Conservation (phyloP, 345 rosid species). For the Eucalyptus pauciflora region DNA sequence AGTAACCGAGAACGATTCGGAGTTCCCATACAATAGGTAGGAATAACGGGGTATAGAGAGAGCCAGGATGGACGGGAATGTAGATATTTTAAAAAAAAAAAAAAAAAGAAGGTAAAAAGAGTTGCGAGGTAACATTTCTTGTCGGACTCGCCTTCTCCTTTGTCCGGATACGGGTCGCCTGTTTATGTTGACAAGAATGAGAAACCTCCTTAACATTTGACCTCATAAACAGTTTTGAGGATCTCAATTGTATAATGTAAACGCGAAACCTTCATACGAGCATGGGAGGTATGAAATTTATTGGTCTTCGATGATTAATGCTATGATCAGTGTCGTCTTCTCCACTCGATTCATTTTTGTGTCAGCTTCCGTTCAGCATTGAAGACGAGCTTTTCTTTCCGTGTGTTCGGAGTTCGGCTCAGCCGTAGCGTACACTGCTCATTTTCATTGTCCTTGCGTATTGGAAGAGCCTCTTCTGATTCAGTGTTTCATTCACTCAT, state of each 20-base stretch:
- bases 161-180: neutral
- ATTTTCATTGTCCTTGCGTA: neutral
- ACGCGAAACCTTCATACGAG: neutral
- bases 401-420: neutral
- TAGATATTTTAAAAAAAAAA: neutral
- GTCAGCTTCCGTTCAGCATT: neutral
- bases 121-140: neutral
- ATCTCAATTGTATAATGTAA: neutral
- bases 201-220: neutral
- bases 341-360: neutral
- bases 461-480: neutral
- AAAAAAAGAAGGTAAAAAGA: neutral
- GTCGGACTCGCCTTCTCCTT: neutral
- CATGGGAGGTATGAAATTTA: neutral
- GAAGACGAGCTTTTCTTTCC: neutral
- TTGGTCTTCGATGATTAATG: neutral
- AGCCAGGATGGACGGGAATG: neutral
- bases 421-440: neutral
- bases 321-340: neutral
- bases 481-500: neutral
- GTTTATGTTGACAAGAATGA: neutral
- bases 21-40: constrained; percentile 60
- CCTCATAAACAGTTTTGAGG: neutral
- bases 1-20: constrained; percentile 66
- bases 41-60: neutral